Evolutionary conservation across 2,329 filamentous ascomycete species (phyloP).

Genomic region (Calonectria naviculata): DNA sequence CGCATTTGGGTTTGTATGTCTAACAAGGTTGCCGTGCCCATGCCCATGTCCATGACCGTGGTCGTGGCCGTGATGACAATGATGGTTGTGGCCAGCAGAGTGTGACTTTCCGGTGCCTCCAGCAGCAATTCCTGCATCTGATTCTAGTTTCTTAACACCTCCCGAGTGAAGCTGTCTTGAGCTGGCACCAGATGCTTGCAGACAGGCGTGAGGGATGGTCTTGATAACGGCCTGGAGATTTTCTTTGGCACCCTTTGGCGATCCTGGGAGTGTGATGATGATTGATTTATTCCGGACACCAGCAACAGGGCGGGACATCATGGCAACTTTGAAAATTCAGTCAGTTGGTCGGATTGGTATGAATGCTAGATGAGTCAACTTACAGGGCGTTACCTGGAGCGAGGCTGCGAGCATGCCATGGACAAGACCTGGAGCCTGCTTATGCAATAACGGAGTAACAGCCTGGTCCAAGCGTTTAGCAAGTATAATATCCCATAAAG

Average conservation of each 20-base stretch:
- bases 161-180: conserved; percentile 84
- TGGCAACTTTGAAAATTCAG: conserved; percentile 74
- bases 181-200: conserved; percentile 85
- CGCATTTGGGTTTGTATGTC: conserved; percentile 75
- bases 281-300: conserved; percentile 85
- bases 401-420: conserved; percentile 94
- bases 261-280: conserved; percentile 91
- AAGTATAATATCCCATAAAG: no score
- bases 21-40: conserved; percentile 71
- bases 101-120: conserved; percentile 40
- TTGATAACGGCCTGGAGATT: conserved; percentile 91
- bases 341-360: conserved; percentile 1
- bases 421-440: conserved; percentile 89
- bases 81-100: conserved; percentile 54
- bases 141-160: conserved; percentile 85
- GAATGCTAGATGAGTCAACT: conserved; percentile 46
- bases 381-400: conserved; percentile 88
- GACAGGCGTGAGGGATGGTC: conserved; percentile 93
- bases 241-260: conserved; percentile 93
- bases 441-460: conserved; percentile 81
- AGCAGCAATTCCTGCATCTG: conserved; percentile 75
- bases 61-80: conserved; percentile 62
- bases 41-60: conserved; percentile 68
- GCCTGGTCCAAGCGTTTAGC: conserved; percentile 63
- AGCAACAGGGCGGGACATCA: conserved; percentile 95